These are phyloP conservation scores for Aspergillus costaricaensis DNA, from an alignment of 2,329 filamentous ascomycete genomes.

Conservation along the genomic window DNA sequence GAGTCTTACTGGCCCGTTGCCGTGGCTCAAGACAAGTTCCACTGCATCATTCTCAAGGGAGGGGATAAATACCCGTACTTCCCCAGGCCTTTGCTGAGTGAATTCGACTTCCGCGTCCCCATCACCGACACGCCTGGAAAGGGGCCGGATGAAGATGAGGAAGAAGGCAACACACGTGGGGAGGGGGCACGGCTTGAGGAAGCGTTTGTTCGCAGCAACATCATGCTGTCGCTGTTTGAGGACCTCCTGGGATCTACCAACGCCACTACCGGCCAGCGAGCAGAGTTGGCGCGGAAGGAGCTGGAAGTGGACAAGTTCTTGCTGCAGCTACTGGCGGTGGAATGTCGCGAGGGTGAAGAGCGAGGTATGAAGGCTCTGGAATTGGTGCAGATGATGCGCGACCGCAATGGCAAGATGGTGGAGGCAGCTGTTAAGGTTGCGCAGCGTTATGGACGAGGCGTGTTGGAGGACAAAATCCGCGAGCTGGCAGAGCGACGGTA, in stretches of 20 bases:
- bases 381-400: constrained; percentile 80
- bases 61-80: constrained; percentile 92
- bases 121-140: constrained; percentile 59
- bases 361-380: constrained; percentile 93
- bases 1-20: constrained; percentile 96
- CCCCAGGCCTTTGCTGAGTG: constrained; percentile 81
- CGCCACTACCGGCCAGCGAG: constrained; percentile 64
- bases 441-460: constrained; percentile 74
- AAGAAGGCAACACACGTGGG: constrained; percentile 36
- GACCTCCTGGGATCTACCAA: constrained; percentile 72
- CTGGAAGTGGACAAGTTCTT: constrained; percentile 87
- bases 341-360: constrained; percentile 92
- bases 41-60: constrained; percentile 98
- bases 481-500: constrained; percentile 74
- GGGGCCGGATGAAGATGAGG: constrained; percentile 38
- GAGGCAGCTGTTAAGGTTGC: constrained; percentile 90
- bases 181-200: constrained; percentile 68
- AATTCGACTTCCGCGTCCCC: constrained; percentile 90
- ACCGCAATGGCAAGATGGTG: constrained; percentile 83
- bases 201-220: constrained; percentile 71
- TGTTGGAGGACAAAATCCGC: constrained; percentile 87
- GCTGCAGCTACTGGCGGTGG: constrained; percentile 81
- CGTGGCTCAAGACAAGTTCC: constrained; percentile 86
- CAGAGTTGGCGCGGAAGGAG: constrained; percentile 69
- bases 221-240: constrained; percentile 72